Percentiles rank a stretch among this genome's conserved stretches.
phyloP scores from a whole-genome alignment of 2,329 filamentous ascomycete species.

The Blastomyces parvus region DNA sequence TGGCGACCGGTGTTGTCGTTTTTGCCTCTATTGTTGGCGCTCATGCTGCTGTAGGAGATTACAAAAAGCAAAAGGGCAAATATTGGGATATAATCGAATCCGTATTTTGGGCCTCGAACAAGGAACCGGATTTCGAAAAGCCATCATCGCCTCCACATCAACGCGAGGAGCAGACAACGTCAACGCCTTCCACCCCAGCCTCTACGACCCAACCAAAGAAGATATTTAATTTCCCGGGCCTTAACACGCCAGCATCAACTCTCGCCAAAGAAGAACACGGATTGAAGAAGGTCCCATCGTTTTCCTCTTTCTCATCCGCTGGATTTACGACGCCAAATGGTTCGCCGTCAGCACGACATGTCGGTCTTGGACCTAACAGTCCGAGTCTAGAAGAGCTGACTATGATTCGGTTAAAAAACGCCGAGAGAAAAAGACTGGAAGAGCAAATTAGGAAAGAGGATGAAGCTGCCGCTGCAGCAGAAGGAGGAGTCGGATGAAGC shows the following conservation, averaged over 20 bases:
- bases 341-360: slow-evolving; percentile 16
- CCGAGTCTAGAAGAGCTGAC: slow-evolving; percentile 41
- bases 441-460: slow-evolving; percentile 45
- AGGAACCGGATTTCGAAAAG: slow-evolving; percentile 40
- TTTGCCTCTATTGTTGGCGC: slow-evolving; percentile 50
- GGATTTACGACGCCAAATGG: slow-evolving; percentile 21
- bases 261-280: slow-evolving; percentile 16
- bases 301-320: slow-evolving; percentile 34
- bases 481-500: slow-evolving; percentile 14
- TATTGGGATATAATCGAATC: slow-evolving; percentile 45
- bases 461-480: slow-evolving; percentile 33
- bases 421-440: slow-evolving; percentile 45
- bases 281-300: slow-evolving; percentile 32
- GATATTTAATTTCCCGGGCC: slow-evolving; percentile 28
- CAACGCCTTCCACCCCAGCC: slow-evolving; percentile 10
- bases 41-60: slow-evolving; percentile 47
- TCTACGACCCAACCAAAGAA: slow-evolving; percentile 17
- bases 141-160: slow-evolving; percentile 24
- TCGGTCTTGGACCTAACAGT: slow-evolving; percentile 21
- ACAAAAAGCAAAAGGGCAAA: slow-evolving; percentile 31
- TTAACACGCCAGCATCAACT: slow-evolving; percentile 21
- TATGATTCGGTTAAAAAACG: slow-evolving; percentile 49
- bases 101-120: slow-evolving; percentile 45
- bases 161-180: slow-evolving; percentile 21
- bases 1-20: slow-evolving; percentile 47